phyloP scores from a whole-genome alignment of 2,329 filamentous ascomycete genomes.

The Nothophaeocryptopus gaeumannii region DNA sequence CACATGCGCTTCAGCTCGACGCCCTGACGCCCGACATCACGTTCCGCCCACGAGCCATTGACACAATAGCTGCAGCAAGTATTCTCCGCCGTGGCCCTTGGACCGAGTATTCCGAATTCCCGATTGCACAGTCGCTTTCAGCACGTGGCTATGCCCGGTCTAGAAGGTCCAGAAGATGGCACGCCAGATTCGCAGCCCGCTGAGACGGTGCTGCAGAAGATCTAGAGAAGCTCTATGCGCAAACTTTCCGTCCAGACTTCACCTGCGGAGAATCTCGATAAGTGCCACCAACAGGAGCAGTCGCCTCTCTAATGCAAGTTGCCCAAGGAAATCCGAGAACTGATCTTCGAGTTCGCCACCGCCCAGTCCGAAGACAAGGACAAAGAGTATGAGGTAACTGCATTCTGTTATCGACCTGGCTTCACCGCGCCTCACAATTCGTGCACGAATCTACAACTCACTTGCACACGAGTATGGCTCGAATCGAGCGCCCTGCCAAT shows the following conservation, averaged over 20 bases:
- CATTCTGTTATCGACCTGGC: slow-evolving; percentile 36
- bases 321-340: slow-evolving; percentile 24
- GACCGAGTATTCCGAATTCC: too few relatives aligned
- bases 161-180: too few relatives aligned
- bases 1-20: too few relatives aligned
- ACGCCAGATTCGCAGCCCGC: too few relatives aligned
- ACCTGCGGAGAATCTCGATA: slow-evolving; percentile 7
- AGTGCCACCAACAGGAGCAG: slow-evolving; percentile 13
- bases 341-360: slow-evolving; percentile 37
- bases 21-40: too few relatives aligned
- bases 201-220: neutral
- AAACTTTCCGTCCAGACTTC: slow-evolving; percentile 9
- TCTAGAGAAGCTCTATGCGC: slow-evolving; percentile 8
- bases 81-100: too few relatives aligned
- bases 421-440: slow-evolving; percentile 27
- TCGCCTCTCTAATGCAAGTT: slow-evolving; percentile 17
- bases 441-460: slow-evolving; percentile 31
- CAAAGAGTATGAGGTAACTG: slow-evolving; percentile 25
- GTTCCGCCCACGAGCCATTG: too few relatives aligned
- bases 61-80: too few relatives aligned
- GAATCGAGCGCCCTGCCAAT: slow-evolving; percentile 35
- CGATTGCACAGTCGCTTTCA: too few relatives aligned
- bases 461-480: slow-evolving; percentile 38
- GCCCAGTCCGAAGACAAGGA: slow-evolving; percentile 30
- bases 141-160: too few relatives aligned